A percentile compares a stretch with the other conserved stretches of the same genome.
Conservation (phyloP, 106 monocot species). For the Allium sativum region DNA sequence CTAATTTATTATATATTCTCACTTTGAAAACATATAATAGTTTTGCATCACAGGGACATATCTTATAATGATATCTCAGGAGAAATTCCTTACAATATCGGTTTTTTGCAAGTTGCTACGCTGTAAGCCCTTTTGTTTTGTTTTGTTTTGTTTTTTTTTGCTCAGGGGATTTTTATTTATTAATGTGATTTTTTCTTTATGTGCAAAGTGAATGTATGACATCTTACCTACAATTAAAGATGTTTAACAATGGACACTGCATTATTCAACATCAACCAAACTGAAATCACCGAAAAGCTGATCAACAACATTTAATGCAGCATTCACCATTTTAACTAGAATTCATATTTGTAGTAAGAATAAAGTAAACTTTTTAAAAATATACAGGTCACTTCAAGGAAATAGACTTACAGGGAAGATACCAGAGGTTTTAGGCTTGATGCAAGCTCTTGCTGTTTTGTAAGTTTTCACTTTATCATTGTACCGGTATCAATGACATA, state of each 20-base stretch:
- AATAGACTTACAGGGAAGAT: constrained; percentile 87
- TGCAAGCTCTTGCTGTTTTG: constrained; percentile 99
- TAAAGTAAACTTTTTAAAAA: background rate
- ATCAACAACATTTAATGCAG: too few species aligned
- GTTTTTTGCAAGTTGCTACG: constrained; percentile 98
- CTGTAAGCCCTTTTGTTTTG: constrained; percentile 44
- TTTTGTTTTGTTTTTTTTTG: too few species aligned
- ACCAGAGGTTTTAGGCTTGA: constrained; percentile 95
- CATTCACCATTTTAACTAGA: too few species aligned
- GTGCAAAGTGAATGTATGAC: too few species aligned
- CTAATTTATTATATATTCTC: background rate
- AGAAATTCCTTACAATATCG: constrained; percentile 96
- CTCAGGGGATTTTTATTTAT: too few species aligned
- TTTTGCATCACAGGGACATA: constrained; percentile 59
- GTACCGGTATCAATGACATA: background rate
- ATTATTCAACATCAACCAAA: too few species aligned
- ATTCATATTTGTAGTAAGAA: background rate
- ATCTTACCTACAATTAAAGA: too few species aligned
- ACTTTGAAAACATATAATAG: background rate
- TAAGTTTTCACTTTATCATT: constrained; percentile 21
- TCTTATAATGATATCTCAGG: constrained; percentile 92
- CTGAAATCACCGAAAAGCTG: too few species aligned
- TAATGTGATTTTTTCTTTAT: too few species aligned
- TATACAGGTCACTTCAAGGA: constrained; percentile 81
- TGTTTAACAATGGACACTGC: too few species aligned